Evolutionary conservation across 495 filamentous ascomycete genomes (phyloP), one percentile per base, ranked within the genome.

Genomic region (Diplogelasinospora grovesii): DNA sequence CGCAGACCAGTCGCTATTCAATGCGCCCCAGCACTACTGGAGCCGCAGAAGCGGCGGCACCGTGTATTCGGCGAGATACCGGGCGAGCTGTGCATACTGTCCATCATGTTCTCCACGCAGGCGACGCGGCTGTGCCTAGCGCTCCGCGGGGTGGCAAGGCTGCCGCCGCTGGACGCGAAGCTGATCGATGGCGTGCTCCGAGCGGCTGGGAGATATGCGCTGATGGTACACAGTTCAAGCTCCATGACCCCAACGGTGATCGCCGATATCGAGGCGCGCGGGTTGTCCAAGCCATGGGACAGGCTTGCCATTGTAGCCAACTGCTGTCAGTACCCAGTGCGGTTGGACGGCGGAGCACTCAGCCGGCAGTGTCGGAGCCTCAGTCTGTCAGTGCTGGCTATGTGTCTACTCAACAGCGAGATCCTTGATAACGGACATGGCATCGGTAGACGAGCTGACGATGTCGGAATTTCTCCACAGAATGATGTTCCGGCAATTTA

Each of bases 231-330:
- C 5, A 8, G 3, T 14, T 33, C 30, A 4, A 10, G 2, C 13
- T 18, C 8, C 13, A 24, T 37, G 9, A 23, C 22, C 4, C 34
- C 34, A 13, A n/a, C 20, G 5, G 15, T 37, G 5, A 13, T 37
- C 20, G n/a, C 27, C n/a, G 48, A 58, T 23, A 39, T 53, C 11
- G 39, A 36, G 24, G 18, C 6, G 7, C 33, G 52, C 23, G 41
- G 18, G 2, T 8, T 58, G 8, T 21, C 4, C 9, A 22, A 54
- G 3, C 35, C 36, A 3, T 61, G 50, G 52, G 52, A 61, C 28
- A 46, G 55, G 5, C 46, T 61, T 20, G 31, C 55, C 23, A 56
- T 61, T 24, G 30, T 45, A 7, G 58, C 49, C 26, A 61, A 59
- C 22, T 59, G 52, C 38, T 61, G 58, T 25, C 24, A 52, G 8